Percentiles rank a stretch among this genome's conserved stretches.
phyloP scores from a whole-genome alignment of 768 basidiomycete genomes.

The Filobasidium wieringae region DNA sequence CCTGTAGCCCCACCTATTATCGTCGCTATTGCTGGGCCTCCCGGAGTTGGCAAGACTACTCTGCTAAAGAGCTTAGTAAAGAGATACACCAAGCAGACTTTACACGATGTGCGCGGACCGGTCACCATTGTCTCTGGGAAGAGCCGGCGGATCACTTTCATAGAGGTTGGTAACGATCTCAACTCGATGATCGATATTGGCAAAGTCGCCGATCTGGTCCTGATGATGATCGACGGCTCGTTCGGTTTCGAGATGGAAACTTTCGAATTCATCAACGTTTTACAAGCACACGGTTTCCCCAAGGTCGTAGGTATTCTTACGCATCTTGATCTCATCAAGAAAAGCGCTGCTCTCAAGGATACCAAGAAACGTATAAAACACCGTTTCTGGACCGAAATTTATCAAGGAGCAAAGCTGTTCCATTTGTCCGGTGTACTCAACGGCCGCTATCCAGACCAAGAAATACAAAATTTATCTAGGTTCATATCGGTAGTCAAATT shows the following conservation, averaged over 20 bases:
- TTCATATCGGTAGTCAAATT: conserved; percentile 99
- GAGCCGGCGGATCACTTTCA: conserved; percentile 80
- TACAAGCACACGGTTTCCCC: conserved; percentile 94
- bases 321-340: conserved; percentile 94
- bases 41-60: conserved; percentile 93
- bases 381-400: conserved; percentile 99
- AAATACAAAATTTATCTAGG: conserved; percentile 88
- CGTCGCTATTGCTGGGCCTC: conserved; percentile 87
- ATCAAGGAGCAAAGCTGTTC: conserved; percentile 95
- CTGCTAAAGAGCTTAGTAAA: conserved; percentile 81
- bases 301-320: conserved; percentile 95
- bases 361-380: conserved; percentile 93
- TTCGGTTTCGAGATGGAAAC: conserved; percentile 99
- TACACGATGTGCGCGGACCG: conserved; percentile 80
- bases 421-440: conserved; percentile 94
- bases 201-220: conserved; percentile 88
- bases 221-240: conserved; percentile 94
- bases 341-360: conserved; percentile 65
- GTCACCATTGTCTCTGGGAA: conserved; percentile 91
- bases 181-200: conserved; percentile 98
- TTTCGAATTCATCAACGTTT: conserved; percentile 94
- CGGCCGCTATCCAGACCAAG: conserved; percentile 91
- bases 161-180: conserved; percentile 95
- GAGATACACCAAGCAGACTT: conserved; percentile 83
- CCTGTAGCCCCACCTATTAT: conserved; percentile 77